Evolutionary conservation across 2,329 filamentous ascomycete genomes (phyloP).

Genomic region (Zymoseptoria ardabiliae): DNA sequence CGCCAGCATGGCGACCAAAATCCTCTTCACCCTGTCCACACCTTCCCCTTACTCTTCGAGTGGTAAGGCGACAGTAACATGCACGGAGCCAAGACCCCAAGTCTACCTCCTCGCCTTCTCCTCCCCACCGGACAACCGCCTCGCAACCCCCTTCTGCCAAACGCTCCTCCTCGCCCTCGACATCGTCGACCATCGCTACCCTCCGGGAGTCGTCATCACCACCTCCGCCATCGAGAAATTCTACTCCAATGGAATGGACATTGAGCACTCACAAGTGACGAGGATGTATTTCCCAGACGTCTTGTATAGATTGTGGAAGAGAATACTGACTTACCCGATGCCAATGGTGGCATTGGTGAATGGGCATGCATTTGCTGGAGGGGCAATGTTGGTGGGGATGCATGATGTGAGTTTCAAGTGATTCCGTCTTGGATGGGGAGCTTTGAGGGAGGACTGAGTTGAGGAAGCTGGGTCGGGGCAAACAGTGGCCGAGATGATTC

Average conservation of each 20-base stretch:
- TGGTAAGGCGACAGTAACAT: conserved; percentile 45
- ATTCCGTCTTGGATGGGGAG: background rate
- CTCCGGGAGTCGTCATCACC: conserved; percentile 68
- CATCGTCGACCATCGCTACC: conserved; percentile 60
- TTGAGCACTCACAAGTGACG: conserved; percentile 55
- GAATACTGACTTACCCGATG: conserved; percentile 68
- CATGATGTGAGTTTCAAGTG: conserved; percentile 53
- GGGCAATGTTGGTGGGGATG: conserved; percentile 73
- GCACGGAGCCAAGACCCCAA: conserved; percentile 51
- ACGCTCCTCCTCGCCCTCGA: conserved; percentile 65
- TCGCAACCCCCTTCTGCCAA: conserved; percentile 58
- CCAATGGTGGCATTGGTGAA: conserved; percentile 73
- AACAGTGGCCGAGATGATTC: background rate
- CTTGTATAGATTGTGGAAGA: conserved; percentile 58
- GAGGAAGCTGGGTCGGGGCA: too few relatives aligned
- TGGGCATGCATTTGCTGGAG: conserved; percentile 74
- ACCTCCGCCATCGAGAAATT: conserved; percentile 71
- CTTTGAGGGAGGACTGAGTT: background rate
- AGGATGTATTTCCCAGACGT: conserved; percentile 52
- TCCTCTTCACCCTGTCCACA: background rate
- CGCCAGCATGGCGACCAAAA: background rate
- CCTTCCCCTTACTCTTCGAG: background rate
- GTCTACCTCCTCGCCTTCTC: conserved; percentile 68
- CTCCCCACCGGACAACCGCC: conserved; percentile 68
- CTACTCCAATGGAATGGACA: conserved; percentile 76